Base-by-base conservation (phyloP, 2,329 filamentous ascomycete genomes). In the Elsinoe fawcettii region DNA sequence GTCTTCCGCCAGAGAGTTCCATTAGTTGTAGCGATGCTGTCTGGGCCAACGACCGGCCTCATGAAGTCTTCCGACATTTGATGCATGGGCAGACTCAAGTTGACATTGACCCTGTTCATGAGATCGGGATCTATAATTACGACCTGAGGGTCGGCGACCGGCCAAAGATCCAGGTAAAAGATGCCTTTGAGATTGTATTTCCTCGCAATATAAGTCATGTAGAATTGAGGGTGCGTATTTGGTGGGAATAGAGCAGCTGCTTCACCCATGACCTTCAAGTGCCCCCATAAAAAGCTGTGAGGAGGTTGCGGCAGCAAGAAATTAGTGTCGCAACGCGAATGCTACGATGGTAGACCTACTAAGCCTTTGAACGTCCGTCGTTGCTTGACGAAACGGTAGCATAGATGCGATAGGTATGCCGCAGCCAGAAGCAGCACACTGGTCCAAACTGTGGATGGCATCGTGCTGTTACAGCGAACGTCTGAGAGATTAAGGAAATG, bases 131-230 rank as follows among this genome's bases (percentile, higher is more conserved):
- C 59, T 8, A 63, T 60, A 1, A 65, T 54, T 1, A 59, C 56
- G 41, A 64, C 59, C 18, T 64, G 57, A 1, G 59, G 59, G 32
- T 62, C 59, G 3, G 56, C 46, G 14, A 64, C 36, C 0, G 63
- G 64, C 63, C 63, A 66, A 11, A 62, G 53, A 37, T 66, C 64
- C 7, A 65, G 32, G 41, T 60, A 62, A 32, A 63, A 62, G 55
- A 59, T 59, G 5, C 57, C 55, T 3, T 56, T 56, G 9, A 63
- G 58, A 16, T 63, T 63, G 58, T 60, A 60, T 37, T 64, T 63
- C 22, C 41, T 18, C 23, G 41, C 5, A 18, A 46, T 46, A 22
- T 14, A 23, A 9, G 41, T 46, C 20, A 46, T 12, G 22, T 23
- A 46, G 22, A 46, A 46, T 25, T 46, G 41, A 2, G 41, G 41